Evolutionary conservation across 192 early-diverging fungal species (phyloP), one percentile per base, ranked within the genome.

Genomic region (Linnemannia schmuckeri): DNA sequence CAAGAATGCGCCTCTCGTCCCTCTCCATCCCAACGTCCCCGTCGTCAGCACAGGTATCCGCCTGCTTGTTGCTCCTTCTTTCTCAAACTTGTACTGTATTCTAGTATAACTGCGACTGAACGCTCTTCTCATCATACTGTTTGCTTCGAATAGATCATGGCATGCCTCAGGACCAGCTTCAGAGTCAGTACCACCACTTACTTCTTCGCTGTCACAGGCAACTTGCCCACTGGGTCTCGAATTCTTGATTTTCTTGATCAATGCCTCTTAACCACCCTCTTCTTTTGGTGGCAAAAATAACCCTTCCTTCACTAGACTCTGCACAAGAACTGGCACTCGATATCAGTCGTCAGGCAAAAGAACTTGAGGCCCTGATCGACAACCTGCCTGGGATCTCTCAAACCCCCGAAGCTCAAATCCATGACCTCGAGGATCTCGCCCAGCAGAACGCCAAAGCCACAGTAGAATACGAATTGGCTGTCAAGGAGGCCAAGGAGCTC

Each of bases 341-440:
- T 78, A 82, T 92, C 47, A 87, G 87, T 24, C 90, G 89, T n/a
- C 89, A 92, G 63, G 89, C 90, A 1, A 90, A 92, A 46, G 91
- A 92, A 66, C 88, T 92, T 37, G 91, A 92, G 41, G 77, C 88
- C 3, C 57, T 92, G 18, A 89, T 91, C 76, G 90, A 92, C 37
- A 87, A 82, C 47, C 44, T 92, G 20, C 91, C 91, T 1, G 90
- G 90, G 0, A 88, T 92, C 18, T 54, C 88, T 18, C 83, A 88
- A 54, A 88, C 88, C 1, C 90, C 89, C 38, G 90, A 89, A 55
- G 91, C 90, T 24, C 90, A 91, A 73, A 90, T 83, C 30, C 63
- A 46, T 12, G 85, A 88, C 35, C 73, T 92, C 3, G 82, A 85
- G 49, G 30, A 73, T 27, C 76, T 92, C 8, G 91, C 89, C 61